These are phyloP conservation scores for Ophiostoma ips DNA, from an alignment of 2,329 filamentous ascomycete species.

Conservation along the genomic window DNA sequence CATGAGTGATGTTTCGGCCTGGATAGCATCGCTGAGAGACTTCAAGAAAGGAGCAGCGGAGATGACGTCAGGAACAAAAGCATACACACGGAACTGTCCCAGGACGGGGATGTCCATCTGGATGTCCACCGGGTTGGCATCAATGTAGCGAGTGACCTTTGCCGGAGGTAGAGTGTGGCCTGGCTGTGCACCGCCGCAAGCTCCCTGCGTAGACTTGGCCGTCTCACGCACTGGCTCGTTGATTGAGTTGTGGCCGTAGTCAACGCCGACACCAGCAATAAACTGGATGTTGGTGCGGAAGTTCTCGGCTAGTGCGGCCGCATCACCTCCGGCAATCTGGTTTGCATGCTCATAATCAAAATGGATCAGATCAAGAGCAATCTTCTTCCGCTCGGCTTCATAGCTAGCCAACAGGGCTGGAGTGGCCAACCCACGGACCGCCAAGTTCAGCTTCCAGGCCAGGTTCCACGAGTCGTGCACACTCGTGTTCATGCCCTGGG, in stretches of 20 bases:
- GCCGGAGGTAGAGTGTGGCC: constrained; percentile 48
- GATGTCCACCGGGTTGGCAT: constrained; percentile 63
- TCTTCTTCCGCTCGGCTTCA: constrained; percentile 46
- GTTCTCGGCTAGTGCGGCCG: constrained; percentile 43
- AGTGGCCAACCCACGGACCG: constrained; percentile 40
- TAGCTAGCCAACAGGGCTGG: constrained; percentile 44
- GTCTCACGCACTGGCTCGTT: constrained; percentile 22
- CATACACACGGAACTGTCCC: constrained; percentile 65
- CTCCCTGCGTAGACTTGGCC: constrained; percentile 8
- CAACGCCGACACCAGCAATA: constrained; percentile 51
- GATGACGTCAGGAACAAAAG: constrained; percentile 50
- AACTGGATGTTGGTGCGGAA: constrained; percentile 53
- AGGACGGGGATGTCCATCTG: constrained; percentile 65
- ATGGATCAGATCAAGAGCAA: constrained; percentile 43
- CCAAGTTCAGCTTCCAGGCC: constrained; percentile 44
- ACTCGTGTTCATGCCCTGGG: constrained; percentile 46
- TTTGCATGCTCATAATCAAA: constrained; percentile 34
- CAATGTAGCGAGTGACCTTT: constrained; percentile 58
- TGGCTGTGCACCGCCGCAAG: constrained; percentile 27
- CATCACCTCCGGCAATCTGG: constrained; percentile 41
- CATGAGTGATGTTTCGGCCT: constrained; percentile 37
- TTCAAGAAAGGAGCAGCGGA: constrained; percentile 42
- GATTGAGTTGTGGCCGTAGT: constrained; percentile 36
- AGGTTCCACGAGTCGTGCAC: constrained; percentile 50
- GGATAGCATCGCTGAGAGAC: constrained; percentile 40